These are phyloP conservation scores for Cicer pinnatifidum DNA, from an alignment of 306 rosid species.

Conservation along the genomic window DNA sequence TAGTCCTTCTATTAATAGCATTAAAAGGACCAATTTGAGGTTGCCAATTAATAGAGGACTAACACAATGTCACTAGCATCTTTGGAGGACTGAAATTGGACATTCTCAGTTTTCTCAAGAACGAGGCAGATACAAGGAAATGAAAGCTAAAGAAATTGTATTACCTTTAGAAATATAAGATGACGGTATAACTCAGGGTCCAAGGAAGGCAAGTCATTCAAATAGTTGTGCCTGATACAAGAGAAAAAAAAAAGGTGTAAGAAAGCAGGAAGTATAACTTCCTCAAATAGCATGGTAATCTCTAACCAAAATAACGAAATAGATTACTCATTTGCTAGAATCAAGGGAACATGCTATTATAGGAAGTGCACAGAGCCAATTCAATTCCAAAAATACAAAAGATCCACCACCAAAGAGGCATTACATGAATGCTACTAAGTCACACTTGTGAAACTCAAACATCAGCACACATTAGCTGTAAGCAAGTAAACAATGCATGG, in stretches of 20 bases:
- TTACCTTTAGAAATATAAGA: conserved; percentile 94
- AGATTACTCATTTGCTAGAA: conserved; percentile 18
- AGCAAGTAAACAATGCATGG: conserved; percentile 18
- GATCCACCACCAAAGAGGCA: background rate
- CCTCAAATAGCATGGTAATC: conserved; percentile 30
- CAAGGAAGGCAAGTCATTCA: conserved; percentile 94
- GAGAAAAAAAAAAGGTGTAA: conserved; percentile 13
- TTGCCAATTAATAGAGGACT: background rate
- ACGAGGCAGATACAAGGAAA: conserved; percentile 37
- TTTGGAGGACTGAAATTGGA: background rate
- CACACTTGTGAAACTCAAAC: conserved; percentile 27
- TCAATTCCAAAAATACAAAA: conserved; percentile 21
- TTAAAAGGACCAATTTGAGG: background rate
- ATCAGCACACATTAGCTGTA: conserved; percentile 27
- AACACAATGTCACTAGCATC: background rate
- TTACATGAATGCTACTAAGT: conserved; percentile 26
- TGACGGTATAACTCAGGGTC: conserved; percentile 96
- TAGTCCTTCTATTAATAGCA: background rate
- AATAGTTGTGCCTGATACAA: conserved; percentile 81
- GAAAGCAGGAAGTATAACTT: conserved; percentile 34
- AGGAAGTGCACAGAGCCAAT: conserved; percentile 15
- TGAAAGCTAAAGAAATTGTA: conserved; percentile 22
- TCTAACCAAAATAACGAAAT: conserved; percentile 11
- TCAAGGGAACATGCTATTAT: conserved; percentile 23
- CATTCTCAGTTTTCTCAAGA: conserved; percentile 19